Evolutionary conservation across 805 yeast genomes (phyloP), one percentile per base, ranked within the genome.

Genomic region (Millerozyma miso): DNA sequence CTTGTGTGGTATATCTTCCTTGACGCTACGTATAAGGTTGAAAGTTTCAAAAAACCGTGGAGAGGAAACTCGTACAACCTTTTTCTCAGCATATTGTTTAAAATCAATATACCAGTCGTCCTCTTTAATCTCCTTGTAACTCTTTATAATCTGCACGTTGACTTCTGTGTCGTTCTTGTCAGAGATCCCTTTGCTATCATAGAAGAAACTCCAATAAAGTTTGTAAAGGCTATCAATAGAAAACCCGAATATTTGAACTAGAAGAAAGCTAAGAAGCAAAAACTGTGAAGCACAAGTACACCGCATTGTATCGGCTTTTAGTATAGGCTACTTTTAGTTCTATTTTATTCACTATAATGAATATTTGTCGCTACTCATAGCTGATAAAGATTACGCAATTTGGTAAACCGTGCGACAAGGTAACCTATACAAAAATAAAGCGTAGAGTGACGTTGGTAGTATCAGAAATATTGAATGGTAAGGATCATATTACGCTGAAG

Each of bases 51-150:
- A 39, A 14, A 53, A 41, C n/a, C 53, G 46, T 1, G 50, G 40
- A 58, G 65, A 69, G 19, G 51, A 44, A 17, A 79, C 53, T 46
- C 85, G 59, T 14, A 77, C 52, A 14, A 80, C 81, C 37, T 63
- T 60, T 26, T 76, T 69, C 23, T 60, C 64, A 19, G 53, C 53
- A 49, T 77, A 78, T 35, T 65, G 69, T 0, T 49, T 23, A 37
- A 77, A 58, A 47, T 72, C 61, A 8, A 74, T 60, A 4, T 77
- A 77, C 54, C 59, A 62, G 7, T 60, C 53, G 1, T 52, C 56
- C 14, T 43, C 41, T 1, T 53, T 40, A 4, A 69, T 15, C 1
- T 59, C 38, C 12, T 23, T 23, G 10, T 23, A 23, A 23, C 29
- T 23, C 10, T 23, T 6, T 10, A 10, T 23, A 6, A 10, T 10